Percentiles rank a stretch among this genome's conserved stretches.
phyloP scores from a whole-genome alignment of 257 asterid species.

The Parsonsia alboflavescens region DNA sequence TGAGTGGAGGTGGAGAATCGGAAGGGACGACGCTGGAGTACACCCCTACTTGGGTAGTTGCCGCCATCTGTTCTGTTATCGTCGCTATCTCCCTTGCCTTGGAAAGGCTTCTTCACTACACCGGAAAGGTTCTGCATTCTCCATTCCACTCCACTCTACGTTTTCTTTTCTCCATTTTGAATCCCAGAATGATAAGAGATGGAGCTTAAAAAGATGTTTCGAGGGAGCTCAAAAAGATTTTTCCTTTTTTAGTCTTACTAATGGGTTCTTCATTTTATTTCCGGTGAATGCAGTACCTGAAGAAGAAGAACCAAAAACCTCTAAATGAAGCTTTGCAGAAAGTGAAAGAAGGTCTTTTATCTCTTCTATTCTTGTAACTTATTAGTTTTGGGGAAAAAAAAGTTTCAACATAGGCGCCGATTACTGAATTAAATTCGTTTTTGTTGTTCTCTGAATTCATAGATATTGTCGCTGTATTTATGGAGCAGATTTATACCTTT shows the following conservation, averaged over 20 bases:
- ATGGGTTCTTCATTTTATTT: conserved; percentile 3
- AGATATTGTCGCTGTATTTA: not conserved
- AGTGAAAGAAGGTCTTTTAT: conserved; percentile 37
- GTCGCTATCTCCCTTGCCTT: conserved; percentile 66
- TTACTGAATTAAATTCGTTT: not conserved
- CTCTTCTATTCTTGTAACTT: not conserved
- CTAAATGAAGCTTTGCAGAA: conserved; percentile 43
- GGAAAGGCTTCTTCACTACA: conserved; percentile 59
- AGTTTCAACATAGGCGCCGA: too few species aligned
- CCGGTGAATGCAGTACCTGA: conserved; percentile 31
- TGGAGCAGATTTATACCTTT: not conserved
- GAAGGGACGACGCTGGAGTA: conserved; percentile 58
- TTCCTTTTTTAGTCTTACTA: not conserved
- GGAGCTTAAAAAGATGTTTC: too few species aligned
- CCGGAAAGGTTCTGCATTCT: conserved; percentile 48
- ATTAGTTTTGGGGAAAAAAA: not conserved
- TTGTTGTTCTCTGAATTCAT: not conserved
- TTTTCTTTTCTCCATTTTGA: not conserved
- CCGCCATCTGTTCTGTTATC: conserved; percentile 73
- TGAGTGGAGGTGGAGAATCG: conserved; percentile 64
- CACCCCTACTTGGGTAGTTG: conserved; percentile 92
- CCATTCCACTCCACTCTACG: not conserved
- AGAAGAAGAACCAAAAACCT: conserved; percentile 38
- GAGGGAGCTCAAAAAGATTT: not conserved
- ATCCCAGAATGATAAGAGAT: not conserved